These are phyloP conservation scores for Anthoceros angustus DNA, from an alignment of 225 moss, liverwort and hornwort species.

Conservation along the genomic window DNA sequence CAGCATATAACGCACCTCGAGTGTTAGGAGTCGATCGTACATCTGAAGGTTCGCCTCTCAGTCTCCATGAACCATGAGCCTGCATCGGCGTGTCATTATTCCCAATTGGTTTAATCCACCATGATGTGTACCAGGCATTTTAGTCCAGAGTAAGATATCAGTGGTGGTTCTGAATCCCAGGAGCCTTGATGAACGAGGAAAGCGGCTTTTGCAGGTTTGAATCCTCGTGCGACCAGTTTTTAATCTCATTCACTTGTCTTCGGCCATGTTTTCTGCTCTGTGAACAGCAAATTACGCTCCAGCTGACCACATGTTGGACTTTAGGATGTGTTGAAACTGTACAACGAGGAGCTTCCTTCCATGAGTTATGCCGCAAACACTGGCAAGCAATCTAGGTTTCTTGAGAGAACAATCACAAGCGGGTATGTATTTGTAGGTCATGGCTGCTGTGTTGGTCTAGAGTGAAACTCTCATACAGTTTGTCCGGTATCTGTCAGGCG, in stretches of 20 bases:
- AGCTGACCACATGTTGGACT: neutral
- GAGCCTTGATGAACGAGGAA: neutral
- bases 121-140: no score
- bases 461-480: neutral
- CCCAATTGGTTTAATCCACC: no score
- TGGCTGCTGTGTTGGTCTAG: no score
- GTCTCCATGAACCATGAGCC: no score
- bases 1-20: no score
- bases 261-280: no score
- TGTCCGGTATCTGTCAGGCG: neutral
- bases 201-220: constrained; percentile 1
- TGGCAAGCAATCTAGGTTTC: constrained; percentile 68
- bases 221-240: neutral
- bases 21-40: no score
- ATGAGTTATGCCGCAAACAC: constrained; percentile 79
- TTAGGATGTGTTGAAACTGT: constrained; percentile 45
- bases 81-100: no score
- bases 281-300: no score
- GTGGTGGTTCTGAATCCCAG: neutral
- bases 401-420: constrained; percentile 46
- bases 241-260: neutral
- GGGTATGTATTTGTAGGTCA: constrained; percentile 30
- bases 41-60: no score
- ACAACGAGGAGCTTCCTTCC: constrained; percentile 58
- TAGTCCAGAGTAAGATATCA: neutral